These are phyloP conservation scores for Wickerhamiella australiensis DNA, from an alignment of 805 yeast species.

Conservation along the genomic window DNA sequence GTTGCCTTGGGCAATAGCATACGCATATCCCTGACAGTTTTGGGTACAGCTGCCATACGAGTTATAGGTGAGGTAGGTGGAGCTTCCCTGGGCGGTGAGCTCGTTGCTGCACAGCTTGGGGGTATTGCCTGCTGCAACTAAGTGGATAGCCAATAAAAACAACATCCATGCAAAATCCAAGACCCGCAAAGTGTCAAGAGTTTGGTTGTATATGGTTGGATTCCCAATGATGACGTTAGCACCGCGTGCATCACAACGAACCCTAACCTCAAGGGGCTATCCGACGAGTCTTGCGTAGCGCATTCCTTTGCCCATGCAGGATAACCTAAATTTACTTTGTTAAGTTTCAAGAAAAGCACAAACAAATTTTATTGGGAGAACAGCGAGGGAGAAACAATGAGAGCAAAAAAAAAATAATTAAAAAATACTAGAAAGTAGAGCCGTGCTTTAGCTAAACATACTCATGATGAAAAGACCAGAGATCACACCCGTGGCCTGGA, in stretches of 20 bases:
- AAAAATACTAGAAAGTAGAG: too few relatives aligned
- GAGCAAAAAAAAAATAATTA: too few relatives aligned
- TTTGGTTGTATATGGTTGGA: not conserved
- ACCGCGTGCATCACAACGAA: not conserved
- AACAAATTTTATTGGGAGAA: too few relatives aligned
- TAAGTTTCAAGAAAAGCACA: not conserved
- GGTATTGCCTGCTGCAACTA: constrained; percentile 1
- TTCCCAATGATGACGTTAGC: not conserved
- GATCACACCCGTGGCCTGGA: constrained; percentile 8
- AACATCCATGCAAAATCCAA: constrained; percentile 3
- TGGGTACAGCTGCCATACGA: constrained; percentile 43
- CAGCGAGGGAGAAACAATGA: too few relatives aligned
- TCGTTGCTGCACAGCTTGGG: constrained; percentile 29
- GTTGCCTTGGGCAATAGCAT: constrained; percentile 41
- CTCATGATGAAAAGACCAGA: constrained; percentile 1
- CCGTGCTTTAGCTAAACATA: not conserved
- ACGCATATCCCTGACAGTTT: constrained; percentile 38
- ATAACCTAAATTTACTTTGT: not conserved
- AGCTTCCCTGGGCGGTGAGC: constrained; percentile 30
- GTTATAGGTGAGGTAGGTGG: constrained; percentile 26
- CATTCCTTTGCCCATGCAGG: constrained; percentile 6
- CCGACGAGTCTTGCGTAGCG: not conserved
- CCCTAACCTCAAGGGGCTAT: constrained; percentile 7
- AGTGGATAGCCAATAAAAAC: not conserved
- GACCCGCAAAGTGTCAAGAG: constrained; percentile 2